Conservation (phyloP, 208 protist species). For the Leishmania martiniquensis region DNA sequence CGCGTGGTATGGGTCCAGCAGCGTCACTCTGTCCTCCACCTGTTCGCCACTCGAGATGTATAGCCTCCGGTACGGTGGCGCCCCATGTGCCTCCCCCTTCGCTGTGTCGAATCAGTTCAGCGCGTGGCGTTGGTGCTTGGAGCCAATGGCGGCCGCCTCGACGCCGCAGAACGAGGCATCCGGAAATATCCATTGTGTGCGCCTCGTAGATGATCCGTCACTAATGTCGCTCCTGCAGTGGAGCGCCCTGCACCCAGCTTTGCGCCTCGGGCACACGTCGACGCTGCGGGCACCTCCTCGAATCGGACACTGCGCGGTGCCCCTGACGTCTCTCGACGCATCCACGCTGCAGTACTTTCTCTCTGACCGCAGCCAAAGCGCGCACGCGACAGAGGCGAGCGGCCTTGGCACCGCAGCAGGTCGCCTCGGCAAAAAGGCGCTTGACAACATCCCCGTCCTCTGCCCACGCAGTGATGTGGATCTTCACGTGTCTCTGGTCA, state of each 20-base stretch:
- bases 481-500: constrained; percentile 27
- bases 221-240: constrained; percentile 19
- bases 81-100: constrained; percentile 24
- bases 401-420: background rate
- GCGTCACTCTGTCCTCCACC: constrained; percentile 24
- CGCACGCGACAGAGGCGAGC: background rate
- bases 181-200: constrained; percentile 10
- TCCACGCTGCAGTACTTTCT: constrained; percentile 25
- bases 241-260: constrained; percentile 22
- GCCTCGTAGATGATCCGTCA: constrained; percentile 17
- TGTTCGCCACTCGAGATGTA: constrained; percentile 2
- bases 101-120: constrained; percentile 20
- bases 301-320: constrained; percentile 37
- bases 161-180: constrained; percentile 6
- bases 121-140: constrained; percentile 16
- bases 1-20: constrained; percentile 42
- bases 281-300: constrained; percentile 14
- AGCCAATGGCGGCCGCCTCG: background rate
- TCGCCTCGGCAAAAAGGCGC: background rate
- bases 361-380: constrained; percentile 10
- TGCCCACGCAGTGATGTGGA: constrained; percentile 10
- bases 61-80: constrained; percentile 34
- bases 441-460: background rate
- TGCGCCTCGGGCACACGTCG: constrained; percentile 17
- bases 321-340: constrained; percentile 12